phyloP scores from a whole-genome alignment of 2,329 filamentous ascomycete species.

The Davidsoniella australis region DNA sequence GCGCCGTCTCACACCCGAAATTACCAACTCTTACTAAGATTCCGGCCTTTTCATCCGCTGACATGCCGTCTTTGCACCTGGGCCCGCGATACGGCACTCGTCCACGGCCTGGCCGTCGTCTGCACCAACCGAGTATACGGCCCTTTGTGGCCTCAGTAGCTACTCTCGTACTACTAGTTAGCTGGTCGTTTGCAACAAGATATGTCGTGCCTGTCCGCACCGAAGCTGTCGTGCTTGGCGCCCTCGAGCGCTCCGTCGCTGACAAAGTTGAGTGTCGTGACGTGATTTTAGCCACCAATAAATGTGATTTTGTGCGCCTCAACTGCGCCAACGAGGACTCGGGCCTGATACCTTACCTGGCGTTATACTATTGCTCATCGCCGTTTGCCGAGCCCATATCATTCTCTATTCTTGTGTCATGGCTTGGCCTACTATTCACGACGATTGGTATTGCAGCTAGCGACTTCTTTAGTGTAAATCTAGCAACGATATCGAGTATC shows the following conservation, averaged over 20 bases:
- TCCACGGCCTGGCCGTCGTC: not conserved
- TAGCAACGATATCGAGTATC: constrained; percentile 79
- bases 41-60: too few relatives aligned
- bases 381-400: constrained; percentile 52
- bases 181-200: constrained; percentile 4
- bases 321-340: constrained; percentile 84
- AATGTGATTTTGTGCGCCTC: constrained; percentile 69
- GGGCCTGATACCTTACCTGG: constrained; percentile 74
- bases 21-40: too few relatives aligned
- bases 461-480: constrained; percentile 95
- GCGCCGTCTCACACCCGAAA: too few relatives aligned
- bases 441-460: constrained; percentile 96
- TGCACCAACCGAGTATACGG: not conserved
- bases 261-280: constrained; percentile 45
- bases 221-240: not conserved
- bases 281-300: constrained; percentile 59
- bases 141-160: constrained; percentile 5
- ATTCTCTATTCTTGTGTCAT: constrained; percentile 61
- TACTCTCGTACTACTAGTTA: constrained; percentile 1
- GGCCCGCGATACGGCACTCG: not conserved
- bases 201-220: not conserved
- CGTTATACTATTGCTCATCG: constrained; percentile 76
- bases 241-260: not conserved
- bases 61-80: not conserved
- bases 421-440: constrained; percentile 81